Base-by-base conservation (phyloP, 148 eudicot species). In the Nepenthes gracilis region DNA sequence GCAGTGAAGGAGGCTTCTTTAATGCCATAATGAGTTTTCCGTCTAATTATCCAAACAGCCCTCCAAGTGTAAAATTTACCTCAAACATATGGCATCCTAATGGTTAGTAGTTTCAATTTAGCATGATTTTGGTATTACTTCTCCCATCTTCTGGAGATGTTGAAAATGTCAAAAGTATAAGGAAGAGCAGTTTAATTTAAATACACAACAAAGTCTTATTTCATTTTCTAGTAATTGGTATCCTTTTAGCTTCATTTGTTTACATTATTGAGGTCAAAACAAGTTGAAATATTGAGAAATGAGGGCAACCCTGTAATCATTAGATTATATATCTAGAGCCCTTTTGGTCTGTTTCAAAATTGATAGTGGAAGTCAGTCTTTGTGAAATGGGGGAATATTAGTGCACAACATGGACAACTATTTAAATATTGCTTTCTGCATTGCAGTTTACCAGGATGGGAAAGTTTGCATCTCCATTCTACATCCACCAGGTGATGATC, bases 401-500 rank as follows among this genome's bases (percentile, higher is more conserved):
- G 45, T 3, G 8, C 8, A 40, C 45, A 4, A 23, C 8, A 40
- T 40, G 4, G 6, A 40, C 8, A 40, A 40, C 45, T 37, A 48
- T 13, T 63, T 47, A 5, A 55, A 62, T 63, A 36, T 51, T 53
- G 34, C 54, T 62, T 55, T 35, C 15, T 71, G 43, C 57, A 6
- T 54, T 67, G 54, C 80, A 94, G 99, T 94, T 72, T 94, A 94
- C 52, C 33, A 77, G 12, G 97, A 94, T 64, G 99, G 99, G 2
- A 84, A 80, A 69, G 99, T 94, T 58, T 94, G 99, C 80, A 89
- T 94, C 55, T 94, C 99, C 32, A 94, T 94, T 63, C 95, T 94
- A 62, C 99, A 94, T 74, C 97, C 99, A 6, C 99, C 99, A 14
- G 99, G 99, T 55, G 99, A 94, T 52, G 99, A 94, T 63, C 99